Base-by-base conservation (phyloP, 2,329 filamentous ascomycete species). In the Phaeoacremonium minimum region DNA sequence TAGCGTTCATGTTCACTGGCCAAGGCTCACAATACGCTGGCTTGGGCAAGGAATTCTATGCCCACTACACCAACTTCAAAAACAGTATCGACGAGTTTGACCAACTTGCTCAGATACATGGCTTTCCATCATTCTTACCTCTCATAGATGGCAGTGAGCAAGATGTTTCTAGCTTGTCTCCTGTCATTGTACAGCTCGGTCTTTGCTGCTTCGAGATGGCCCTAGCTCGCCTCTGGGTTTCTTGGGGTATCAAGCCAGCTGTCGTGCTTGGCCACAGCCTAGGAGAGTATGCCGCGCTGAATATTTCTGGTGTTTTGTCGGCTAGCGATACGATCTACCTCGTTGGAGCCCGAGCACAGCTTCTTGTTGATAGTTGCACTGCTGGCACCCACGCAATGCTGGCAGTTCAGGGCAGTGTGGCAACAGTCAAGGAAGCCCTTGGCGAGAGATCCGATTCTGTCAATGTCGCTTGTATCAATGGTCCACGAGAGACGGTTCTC, bases 401-500 rank as follows among this genome's bases (percentile, higher is more conserved):
- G 32, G 66, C 69, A 15, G 60, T 71, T 11, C 62, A 68, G 43
- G 69, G 63, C 13, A 60, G 66, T 2, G 61, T 70, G 9, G 68
- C 77, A 17, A 64, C 71, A 5, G 74, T 80, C 40, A 67, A 61
- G 30, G 67, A 73, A 16, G 70, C 70, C 35, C 68, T 78, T 13
- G 61, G 61, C 45, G 68, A 55, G n/a, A 52, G 50, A 26, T 51
- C 53, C 2, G 37, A 45, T 48, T 61, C 57, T 5, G 54, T 71
- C 36, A 73, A 74, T 28, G 49, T 77, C 19, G 83, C 87, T 13
- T 93, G 87, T 63, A 74, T 88, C 55, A 94, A 94, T 48, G 79
- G 83, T 0, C 80, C 82, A 0, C 69, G 77, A 34, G 85, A 88
- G 53, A 89, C 81, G 8, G 87, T 93, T 3, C 67, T 93, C n/a